Percentiles rank a stretch among this genome's conserved stretches.
phyloP scores from a whole-genome alignment of 768 basidiomycete species.

The Myochromella boudieri region DNA sequence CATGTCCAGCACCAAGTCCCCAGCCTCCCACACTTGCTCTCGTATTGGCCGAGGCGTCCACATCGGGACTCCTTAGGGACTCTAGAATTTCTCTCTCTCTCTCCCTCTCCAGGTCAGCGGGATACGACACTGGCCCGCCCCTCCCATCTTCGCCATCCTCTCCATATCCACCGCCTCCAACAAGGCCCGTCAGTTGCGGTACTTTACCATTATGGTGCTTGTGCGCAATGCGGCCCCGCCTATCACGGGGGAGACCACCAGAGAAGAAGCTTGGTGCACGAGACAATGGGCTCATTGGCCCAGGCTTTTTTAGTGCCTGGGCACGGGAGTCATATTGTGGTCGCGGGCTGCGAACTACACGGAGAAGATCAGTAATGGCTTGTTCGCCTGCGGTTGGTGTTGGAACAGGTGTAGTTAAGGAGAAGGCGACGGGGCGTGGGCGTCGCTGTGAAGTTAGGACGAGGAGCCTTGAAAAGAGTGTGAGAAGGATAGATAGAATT shows the following conservation, averaged over 20 bases:
- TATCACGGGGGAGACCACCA: conserved; percentile 72
- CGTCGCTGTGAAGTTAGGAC: conserved; percentile 72
- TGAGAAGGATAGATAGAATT: background rate
- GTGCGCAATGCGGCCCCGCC: conserved; percentile 72
- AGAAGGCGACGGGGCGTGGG: conserved; percentile 56
- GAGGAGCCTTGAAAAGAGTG: conserved; percentile 52
- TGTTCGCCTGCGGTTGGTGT: conserved; percentile 65
- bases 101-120: conserved; percentile 43
- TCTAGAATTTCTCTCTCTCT: conserved; percentile 58
- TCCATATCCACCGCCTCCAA: conserved; percentile 26
- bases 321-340: conserved; percentile 34
- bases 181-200: conserved; percentile 30
- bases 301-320: conserved; percentile 21
- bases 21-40: conserved; percentile 68
- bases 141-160: conserved; percentile 60
- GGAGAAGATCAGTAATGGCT: conserved; percentile 66
- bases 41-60: conserved; percentile 33
- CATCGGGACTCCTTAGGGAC: conserved; percentile 56
- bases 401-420: conserved; percentile 55
- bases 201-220: conserved; percentile 38
- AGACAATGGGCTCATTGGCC: conserved; percentile 24
- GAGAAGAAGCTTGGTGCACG: conserved; percentile 70
- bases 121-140: conserved; percentile 34
- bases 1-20: conserved; percentile 66
- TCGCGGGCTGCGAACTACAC: conserved; percentile 55